Conservation (phyloP, 169 alveolate species). For the Plasmodium falciparum region DNA sequence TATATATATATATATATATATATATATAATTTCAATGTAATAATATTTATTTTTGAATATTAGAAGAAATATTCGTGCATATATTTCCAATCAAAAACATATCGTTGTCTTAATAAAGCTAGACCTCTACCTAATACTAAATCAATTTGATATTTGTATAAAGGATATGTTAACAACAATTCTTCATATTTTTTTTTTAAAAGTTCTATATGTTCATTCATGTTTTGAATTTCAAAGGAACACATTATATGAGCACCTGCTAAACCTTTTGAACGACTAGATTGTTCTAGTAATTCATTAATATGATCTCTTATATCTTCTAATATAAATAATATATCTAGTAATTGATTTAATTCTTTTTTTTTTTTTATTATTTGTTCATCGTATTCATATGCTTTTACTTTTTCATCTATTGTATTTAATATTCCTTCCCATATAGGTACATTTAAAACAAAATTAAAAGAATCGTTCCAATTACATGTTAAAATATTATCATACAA, state of each 20-base stretch:
- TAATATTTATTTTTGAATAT: neutral
- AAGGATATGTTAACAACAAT: slow-evolving; percentile 28
- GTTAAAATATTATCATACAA: slow-evolving; percentile 51
- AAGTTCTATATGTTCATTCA: slow-evolving; percentile 60
- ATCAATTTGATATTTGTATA: slow-evolving; percentile 59
- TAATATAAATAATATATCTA: slow-evolving; percentile 64
- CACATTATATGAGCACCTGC: slow-evolving; percentile 58
- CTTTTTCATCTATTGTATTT: slow-evolving; percentile 53
- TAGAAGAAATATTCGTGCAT: slow-evolving; percentile 68
- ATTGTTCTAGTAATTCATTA: slow-evolving; percentile 72
- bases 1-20: neutral
- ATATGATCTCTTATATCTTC: slow-evolving; percentile 77
- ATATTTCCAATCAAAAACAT: slow-evolving; percentile 57
- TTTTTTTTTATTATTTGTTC: slow-evolving; percentile 29
- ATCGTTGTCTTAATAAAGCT: slow-evolving; percentile 58
- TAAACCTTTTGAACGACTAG: slow-evolving; percentile 66
- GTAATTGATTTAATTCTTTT: slow-evolving; percentile 40
- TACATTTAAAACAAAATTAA: slow-evolving; percentile 55
- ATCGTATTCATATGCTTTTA: slow-evolving; percentile 50
- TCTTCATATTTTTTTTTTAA: slow-evolving; percentile 58
- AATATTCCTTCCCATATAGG: slow-evolving; percentile 75
- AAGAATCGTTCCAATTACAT: slow-evolving; percentile 70
- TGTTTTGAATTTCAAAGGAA: slow-evolving; percentile 52
- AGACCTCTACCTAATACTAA: slow-evolving; percentile 62
- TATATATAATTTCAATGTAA: neutral